Conservation (phyloP, 129 eudicot genomes). For the Flaveria ramosissima region DNA sequence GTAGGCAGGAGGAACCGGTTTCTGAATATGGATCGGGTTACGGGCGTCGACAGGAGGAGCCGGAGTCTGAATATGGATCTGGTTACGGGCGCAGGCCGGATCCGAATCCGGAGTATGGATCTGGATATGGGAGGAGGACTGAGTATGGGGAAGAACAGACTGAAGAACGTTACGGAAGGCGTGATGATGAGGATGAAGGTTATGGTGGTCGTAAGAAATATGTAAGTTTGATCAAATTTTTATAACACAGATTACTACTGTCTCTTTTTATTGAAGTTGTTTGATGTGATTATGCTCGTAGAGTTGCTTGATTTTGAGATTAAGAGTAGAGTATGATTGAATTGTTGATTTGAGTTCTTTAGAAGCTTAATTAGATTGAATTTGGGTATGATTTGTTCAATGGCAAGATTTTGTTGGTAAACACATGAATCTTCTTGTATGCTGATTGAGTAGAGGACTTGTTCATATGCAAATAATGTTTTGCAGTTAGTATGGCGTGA, state of each 20-base stretch:
- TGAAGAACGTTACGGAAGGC: slow-evolving; percentile 37
- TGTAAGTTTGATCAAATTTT: slow-evolving; percentile 41
- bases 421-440: not conserved
- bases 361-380: not conserved
- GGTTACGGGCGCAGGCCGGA: slow-evolving; percentile 16
- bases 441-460: slow-evolving; percentile 5
- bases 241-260: not conserved
- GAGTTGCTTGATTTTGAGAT: not conserved
- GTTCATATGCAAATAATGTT: not conserved
- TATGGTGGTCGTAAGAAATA: slow-evolving; percentile 74
- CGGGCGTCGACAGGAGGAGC: not conserved
- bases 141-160: slow-evolving; percentile 25
- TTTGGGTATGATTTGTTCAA: not conserved
- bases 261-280: not conserved
- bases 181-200: slow-evolving; percentile 53
- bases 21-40: too few species aligned
- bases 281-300: not conserved
- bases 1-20: not conserved
- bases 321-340: slow-evolving; percentile 2
- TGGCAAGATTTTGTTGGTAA: not conserved
- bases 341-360: not conserved
- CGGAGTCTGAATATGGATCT: slow-evolving; percentile 38
- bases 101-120: slow-evolving; percentile 29
- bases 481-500: not conserved
- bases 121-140: slow-evolving; percentile 46